These are phyloP conservation scores for Rhodotorula sp. DNA, from an alignment of 1,284 basidiomycete genomes.

Conservation along the genomic window DNA sequence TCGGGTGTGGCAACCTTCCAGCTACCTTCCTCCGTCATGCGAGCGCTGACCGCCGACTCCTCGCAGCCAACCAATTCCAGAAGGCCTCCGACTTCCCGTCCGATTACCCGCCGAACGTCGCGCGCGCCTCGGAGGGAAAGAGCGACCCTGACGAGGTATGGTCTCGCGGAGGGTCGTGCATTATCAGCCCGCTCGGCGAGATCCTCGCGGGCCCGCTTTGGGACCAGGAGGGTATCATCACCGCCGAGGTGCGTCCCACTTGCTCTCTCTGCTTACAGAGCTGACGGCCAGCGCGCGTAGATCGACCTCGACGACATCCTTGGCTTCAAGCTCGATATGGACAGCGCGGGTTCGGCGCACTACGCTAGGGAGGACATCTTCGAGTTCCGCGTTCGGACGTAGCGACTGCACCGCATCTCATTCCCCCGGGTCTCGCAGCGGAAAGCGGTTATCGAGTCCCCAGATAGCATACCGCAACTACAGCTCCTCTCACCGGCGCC, in stretches of 20 bases:
- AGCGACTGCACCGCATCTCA: no score
- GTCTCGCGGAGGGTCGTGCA: constrained; percentile 68
- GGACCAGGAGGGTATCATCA: constrained; percentile 63
- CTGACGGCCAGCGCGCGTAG: constrained; percentile 41
- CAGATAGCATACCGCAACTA: no score
- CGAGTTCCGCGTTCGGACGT: background rate
- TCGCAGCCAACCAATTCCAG: constrained; percentile 22
- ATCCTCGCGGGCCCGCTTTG: constrained; percentile 68
- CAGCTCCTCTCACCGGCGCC: background rate
- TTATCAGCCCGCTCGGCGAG: constrained; percentile 66
- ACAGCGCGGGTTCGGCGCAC: constrained; percentile 63
- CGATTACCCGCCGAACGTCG: constrained; percentile 40
- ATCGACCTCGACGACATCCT: constrained; percentile 64
- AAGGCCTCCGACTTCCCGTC: constrained; percentile 39
- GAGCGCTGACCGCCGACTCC: constrained; percentile 61
- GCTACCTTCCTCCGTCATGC: constrained; percentile 46
- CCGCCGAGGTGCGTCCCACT: constrained; percentile 53
- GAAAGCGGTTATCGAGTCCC: no score
- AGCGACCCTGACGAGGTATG: constrained; percentile 50
- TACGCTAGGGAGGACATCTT: constrained; percentile 64
- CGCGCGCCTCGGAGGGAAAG: background rate
- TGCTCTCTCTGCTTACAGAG: background rate
- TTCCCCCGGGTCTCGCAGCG: no score
- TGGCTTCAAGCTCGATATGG: constrained; percentile 71
- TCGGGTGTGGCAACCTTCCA: constrained; percentile 49